Evolutionary conservation across 2,329 filamentous ascomycete genomes (phyloP), one percentile per base, ranked within the genome.

Genomic region (Scopulariopsis brevicaulis): DNA sequence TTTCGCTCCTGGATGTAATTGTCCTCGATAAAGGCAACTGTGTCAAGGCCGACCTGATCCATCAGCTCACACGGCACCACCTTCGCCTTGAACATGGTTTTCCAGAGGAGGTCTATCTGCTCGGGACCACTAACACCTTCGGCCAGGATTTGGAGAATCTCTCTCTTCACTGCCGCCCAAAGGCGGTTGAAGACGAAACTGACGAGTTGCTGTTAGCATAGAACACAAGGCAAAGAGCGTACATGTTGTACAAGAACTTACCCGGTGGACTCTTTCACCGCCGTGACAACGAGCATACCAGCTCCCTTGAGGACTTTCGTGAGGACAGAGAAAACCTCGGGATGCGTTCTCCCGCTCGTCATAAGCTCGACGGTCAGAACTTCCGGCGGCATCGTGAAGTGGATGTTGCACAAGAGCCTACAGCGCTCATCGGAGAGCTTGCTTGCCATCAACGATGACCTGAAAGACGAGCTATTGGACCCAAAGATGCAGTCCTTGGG

Each of bases 111-210:
- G 59, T 82, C 79, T 28, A 82, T 74, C 55, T 79, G 74, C n/a
- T 72, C 66, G 0, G 80, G 76, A 0, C 67, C 69, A 0, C 73
- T 71, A 0, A 82, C 77, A 0, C 71, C 78, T 55, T 82, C 79
- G 0, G 74, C 69, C 2, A 82, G 61, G 11, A 82, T 77, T 0
- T 65, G 72, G 56, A 82, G 60, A 0, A 68, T 65, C 61, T 83
- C 79, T 2, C 79, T 70, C 64, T 82, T 82, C 18, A 82, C 70
- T 0, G 79, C 79, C 0, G 79, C 80, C 79, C 79, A 83, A 0
- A 82, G 65, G 0, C 79, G 74, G 57, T 82, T 82, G 63, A 80
- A 78, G 40, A 83, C 76, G 60, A 82, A 77, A 0, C 54, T 55
- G 34, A 7, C 4, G 2, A 6, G 4, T 10, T 20, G 10, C n/a